These are phyloP conservation scores for Colletotrichum zoysiae DNA, from an alignment of 2,329 filamentous ascomycete species.

Conservation along the genomic window DNA sequence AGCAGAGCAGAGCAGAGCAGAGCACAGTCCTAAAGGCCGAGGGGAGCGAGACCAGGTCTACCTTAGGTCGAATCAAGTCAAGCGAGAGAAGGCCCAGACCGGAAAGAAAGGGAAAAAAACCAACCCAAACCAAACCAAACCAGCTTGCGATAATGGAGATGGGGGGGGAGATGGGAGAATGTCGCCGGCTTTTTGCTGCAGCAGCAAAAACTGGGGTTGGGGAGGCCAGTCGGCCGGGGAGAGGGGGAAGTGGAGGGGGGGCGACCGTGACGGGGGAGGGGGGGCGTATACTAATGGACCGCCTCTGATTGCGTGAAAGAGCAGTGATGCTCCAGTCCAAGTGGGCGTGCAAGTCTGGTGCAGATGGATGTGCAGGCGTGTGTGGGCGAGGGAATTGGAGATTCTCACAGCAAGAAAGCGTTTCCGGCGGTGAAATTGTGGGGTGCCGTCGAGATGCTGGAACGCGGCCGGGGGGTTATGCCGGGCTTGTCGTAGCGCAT, in stretches of 20 bases:
- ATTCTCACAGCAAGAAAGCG: slow-evolving; percentile 17
- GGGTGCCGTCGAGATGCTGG: slow-evolving; percentile 30
- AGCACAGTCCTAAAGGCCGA: slow-evolving; percentile 8
- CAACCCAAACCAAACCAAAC: slow-evolving; percentile 25
- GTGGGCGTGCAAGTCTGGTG: slow-evolving; percentile 10
- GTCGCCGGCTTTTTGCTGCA: slow-evolving; percentile 31
- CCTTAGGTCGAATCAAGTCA: neutral
- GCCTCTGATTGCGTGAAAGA: slow-evolving; percentile 33
- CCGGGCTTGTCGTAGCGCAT: slow-evolving; percentile 3
- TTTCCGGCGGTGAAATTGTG: slow-evolving; percentile 39
- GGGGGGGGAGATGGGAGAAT: slow-evolving; percentile 21
- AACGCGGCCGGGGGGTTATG: slow-evolving; percentile 26
- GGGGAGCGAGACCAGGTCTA: slow-evolving; percentile 20
- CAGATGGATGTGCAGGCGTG: slow-evolving; percentile 4
- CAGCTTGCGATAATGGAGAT: slow-evolving; percentile 39
- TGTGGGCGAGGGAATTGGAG: slow-evolving; percentile 3
- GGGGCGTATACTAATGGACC: slow-evolving; percentile 31
- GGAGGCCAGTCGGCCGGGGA: slow-evolving; percentile 30
- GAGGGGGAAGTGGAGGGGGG: slow-evolving; percentile 9
- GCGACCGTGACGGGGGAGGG: neutral
- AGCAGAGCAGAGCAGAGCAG: neutral
- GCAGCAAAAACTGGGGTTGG: slow-evolving; percentile 41
- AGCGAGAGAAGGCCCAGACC: slow-evolving; percentile 10
- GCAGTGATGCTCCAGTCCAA: slow-evolving; percentile 2
- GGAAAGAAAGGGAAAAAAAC: slow-evolving; percentile 2